These are phyloP conservation scores for Trichomonascaceae sp. DNA, from an alignment of 1,139 yeast species.

Conservation along the genomic window DNA sequence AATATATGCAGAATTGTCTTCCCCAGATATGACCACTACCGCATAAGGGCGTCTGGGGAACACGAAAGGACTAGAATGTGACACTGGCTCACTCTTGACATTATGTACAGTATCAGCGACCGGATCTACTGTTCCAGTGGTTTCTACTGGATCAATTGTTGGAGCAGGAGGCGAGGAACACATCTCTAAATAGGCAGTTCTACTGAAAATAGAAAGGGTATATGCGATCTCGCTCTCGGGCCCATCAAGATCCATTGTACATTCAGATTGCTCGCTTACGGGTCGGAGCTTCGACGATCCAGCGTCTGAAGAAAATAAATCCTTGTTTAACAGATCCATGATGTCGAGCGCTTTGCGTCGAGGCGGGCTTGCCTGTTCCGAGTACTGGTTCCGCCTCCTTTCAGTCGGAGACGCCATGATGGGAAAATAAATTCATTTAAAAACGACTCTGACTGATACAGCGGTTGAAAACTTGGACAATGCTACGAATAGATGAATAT, in stretches of 20 bases:
- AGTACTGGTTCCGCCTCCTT: background rate
- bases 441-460: background rate
- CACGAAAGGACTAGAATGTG: background rate
- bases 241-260: background rate
- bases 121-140: background rate
- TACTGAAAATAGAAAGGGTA: background rate
- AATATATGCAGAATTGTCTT: background rate
- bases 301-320: background rate
- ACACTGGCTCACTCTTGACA: background rate
- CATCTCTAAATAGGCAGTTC: background rate
- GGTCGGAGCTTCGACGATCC: background rate
- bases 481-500: background rate
- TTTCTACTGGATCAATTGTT: background rate
- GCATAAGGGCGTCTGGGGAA: background rate
- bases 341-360: background rate
- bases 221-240: background rate
- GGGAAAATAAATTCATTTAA: background rate
- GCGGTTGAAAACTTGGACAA: background rate
- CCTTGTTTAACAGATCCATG: background rate
- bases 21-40: background rate
- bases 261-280: background rate
- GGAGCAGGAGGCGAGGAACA: conserved; percentile 1
- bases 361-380: background rate
- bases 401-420: background rate
- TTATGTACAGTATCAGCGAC: background rate